Evolutionary conservation across 129 eudicot genomes (phyloP).

Genomic region (Centella asiatica): DNA sequence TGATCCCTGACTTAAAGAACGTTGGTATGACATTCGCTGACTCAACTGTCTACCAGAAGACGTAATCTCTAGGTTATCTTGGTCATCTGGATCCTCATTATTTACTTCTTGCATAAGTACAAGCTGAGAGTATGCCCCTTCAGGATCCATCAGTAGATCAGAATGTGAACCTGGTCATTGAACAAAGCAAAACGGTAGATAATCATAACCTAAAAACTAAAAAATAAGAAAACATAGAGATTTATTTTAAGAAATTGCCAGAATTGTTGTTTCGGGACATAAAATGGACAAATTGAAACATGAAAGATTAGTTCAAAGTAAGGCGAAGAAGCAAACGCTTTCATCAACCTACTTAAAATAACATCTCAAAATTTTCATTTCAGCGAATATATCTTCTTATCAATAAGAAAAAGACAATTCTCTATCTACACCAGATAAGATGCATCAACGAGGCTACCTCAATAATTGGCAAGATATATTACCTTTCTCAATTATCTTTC

Average conservation of each 20-base stretch:
- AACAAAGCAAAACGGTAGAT: background rate
- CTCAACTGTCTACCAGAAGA: conserved; percentile 31
- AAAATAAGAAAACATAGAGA: no score
- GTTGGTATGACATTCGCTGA: conserved; percentile 33
- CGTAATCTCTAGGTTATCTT: conserved; percentile 25
- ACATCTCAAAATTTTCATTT: no score
- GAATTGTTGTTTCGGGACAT: no score
- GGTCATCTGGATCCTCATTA: conserved; percentile 23
- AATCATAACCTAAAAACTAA: background rate
- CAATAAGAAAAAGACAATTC: no score
- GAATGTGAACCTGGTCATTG: conserved; percentile 54
- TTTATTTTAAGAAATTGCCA: no score
- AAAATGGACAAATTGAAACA: background rate
- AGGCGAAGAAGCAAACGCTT: background rate
- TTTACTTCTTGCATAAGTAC: conserved; percentile 48
- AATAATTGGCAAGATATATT: conserved; percentile 1
- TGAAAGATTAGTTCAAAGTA: background rate
- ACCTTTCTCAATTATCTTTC: conserved; percentile 82
- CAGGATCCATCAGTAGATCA: conserved; percentile 62
- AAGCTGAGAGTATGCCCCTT: conserved; percentile 80
- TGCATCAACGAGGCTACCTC: background rate
- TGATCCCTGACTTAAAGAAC: conserved; percentile 54
- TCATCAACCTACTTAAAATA: background rate
- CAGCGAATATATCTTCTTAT: no score
- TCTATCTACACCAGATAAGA: background rate